Conservation (phyloP, 1,284 basidiomycete species). For the Moniliophthora roreri region DNA sequence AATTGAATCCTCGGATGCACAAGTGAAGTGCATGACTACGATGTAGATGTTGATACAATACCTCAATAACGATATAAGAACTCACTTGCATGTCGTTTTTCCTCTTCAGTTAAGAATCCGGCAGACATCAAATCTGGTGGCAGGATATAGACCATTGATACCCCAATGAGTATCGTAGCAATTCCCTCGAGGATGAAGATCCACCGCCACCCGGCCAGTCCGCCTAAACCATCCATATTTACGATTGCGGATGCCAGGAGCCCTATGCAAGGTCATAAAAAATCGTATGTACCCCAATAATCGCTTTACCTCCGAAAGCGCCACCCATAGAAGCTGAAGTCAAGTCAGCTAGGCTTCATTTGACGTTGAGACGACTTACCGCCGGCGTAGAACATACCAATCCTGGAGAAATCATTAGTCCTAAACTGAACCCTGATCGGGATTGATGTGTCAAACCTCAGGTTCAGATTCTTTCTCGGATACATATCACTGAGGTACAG, state of each 20-base stretch:
- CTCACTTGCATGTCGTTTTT: conserved; percentile 54
- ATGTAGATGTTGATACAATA: neutral
- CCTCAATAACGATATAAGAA: conserved; percentile 1
- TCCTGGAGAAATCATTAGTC: conserved; percentile 29
- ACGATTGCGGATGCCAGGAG: conserved; percentile 31
- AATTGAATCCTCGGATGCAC: neutral
- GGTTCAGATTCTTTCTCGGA: conserved; percentile 18
- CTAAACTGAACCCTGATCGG: neutral
- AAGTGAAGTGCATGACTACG: neutral
- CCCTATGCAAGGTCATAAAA: neutral
- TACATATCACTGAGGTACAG: conserved; percentile 60
- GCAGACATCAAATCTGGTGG: conserved; percentile 48
- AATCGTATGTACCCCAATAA: neutral
- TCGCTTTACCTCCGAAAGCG: conserved; percentile 59
- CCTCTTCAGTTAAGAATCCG: conserved; percentile 60
- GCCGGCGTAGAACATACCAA: conserved; percentile 61
- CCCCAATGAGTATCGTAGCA: conserved; percentile 52
- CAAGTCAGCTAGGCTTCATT: too few species aligned
- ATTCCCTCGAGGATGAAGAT: conserved; percentile 59
- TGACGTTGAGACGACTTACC: conserved; percentile 32
- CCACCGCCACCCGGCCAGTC: conserved; percentile 40
- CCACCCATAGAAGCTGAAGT: conserved; percentile 56
- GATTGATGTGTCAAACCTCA: neutral
- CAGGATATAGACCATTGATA: conserved; percentile 51
- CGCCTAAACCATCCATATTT: conserved; percentile 56